Evolutionary conservation across 2,329 filamentous ascomycete genomes (phyloP).

Genomic region (Diatrype stigma): DNA sequence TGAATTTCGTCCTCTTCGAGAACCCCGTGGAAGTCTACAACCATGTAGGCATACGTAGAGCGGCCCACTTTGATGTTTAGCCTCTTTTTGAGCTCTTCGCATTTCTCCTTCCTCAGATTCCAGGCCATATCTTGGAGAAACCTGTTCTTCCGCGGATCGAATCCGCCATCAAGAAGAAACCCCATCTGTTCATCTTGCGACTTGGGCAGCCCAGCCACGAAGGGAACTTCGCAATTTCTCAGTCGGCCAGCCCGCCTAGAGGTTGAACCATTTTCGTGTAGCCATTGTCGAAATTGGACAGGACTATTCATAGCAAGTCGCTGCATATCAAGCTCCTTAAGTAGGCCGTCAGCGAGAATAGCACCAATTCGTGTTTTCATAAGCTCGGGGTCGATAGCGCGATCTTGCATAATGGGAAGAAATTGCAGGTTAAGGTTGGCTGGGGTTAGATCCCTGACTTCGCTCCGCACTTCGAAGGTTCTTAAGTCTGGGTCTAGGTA

Average conservation of each 20-base stretch:
- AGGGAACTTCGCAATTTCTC: slow-evolving; percentile 35
- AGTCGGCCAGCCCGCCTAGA: slow-evolving; percentile 31
- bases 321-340: slow-evolving; percentile 48
- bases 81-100: slow-evolving; percentile 48
- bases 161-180: slow-evolving; percentile 57
- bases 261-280: slow-evolving; percentile 36
- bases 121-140: slow-evolving; percentile 47
- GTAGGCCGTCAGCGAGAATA: slow-evolving; percentile 47
- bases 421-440: slow-evolving; percentile 64
- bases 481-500: slow-evolving; percentile 45
- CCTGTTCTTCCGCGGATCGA: slow-evolving; percentile 44
- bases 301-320: slow-evolving; percentile 47
- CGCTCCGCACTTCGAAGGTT: slow-evolving; percentile 60
- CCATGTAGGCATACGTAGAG: slow-evolving; percentile 62
- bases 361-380: slow-evolving; percentile 47
- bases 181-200: slow-evolving; percentile 47
- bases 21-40: slow-evolving; percentile 60
- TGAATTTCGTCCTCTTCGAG: slow-evolving; percentile 65
- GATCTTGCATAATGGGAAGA: slow-evolving; percentile 61
- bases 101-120: slow-evolving; percentile 46
- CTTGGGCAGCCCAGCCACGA: slow-evolving; percentile 47
- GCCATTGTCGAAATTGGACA: slow-evolving; percentile 49
- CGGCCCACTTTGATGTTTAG: slow-evolving; percentile 57
- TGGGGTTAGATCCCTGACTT: slow-evolving; percentile 41
- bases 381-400: slow-evolving; percentile 39